phyloP scores from a whole-genome alignment of 306 rosid species.

The Prunus mira region DNA sequence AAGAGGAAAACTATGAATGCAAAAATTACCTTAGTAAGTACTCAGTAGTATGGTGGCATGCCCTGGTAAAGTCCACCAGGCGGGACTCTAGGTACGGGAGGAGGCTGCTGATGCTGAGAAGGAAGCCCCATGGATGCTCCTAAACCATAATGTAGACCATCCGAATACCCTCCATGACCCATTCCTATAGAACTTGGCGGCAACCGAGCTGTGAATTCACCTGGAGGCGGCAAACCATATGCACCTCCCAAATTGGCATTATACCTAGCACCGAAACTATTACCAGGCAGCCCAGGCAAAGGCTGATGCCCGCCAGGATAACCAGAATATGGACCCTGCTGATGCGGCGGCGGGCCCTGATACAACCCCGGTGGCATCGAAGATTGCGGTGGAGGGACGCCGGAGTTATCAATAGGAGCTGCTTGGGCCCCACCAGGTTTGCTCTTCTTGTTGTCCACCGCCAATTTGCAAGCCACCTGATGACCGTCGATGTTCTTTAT shows the following conservation, averaged over 20 bases:
- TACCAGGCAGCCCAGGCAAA: not conserved
- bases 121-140: constrained; percentile 33
- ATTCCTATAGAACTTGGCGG: constrained; percentile 55
- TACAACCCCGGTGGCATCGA: constrained; percentile 31
- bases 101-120: constrained; percentile 39
- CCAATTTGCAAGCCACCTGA: constrained; percentile 59
- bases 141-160: constrained; percentile 42
- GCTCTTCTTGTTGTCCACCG: constrained; percentile 39
- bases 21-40: constrained; percentile 30
- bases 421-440: constrained; percentile 36
- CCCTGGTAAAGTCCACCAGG: constrained; percentile 65
- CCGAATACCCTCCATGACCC: constrained; percentile 57
- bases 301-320: constrained; percentile 44
- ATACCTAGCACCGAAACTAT: constrained; percentile 35
- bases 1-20: not conserved
- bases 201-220: constrained; percentile 49
- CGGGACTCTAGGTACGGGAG: constrained; percentile 54
- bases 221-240: constrained; percentile 29
- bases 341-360: constrained; percentile 34
- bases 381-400: not conserved
- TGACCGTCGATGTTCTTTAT: constrained; percentile 61
- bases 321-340: constrained; percentile 45
- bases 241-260: constrained; percentile 41
- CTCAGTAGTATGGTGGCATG: constrained; percentile 63
- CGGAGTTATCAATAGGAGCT: constrained; percentile 27